A percentile compares a stretch with the other conserved stretches of the same genome.
These are phyloP conservation scores for Phytophthora multivora DNA, from an alignment of 352 stramenopile species.

Conservation along the genomic window DNA sequence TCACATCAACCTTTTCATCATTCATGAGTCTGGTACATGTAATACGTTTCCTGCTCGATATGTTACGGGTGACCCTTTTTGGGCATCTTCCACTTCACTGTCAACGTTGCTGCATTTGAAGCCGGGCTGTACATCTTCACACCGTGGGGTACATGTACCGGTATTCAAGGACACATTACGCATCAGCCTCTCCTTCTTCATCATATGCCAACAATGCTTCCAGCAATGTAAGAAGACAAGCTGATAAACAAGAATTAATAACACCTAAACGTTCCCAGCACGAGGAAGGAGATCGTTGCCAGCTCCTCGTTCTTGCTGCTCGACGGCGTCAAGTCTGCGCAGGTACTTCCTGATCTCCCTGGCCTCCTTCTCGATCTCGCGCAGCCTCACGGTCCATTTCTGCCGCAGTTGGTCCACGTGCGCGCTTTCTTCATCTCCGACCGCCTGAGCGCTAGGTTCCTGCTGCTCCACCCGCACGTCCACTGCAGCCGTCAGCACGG, in stretches of 20 bases:
- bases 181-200: too few species aligned
- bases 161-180: too few species aligned
- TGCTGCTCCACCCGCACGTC: not conserved
- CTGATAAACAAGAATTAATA: not conserved
- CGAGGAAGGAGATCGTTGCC: too few species aligned
- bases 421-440: not conserved
- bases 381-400: constrained; percentile 22
- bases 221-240: constrained; percentile 33
- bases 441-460: not conserved
- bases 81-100: not conserved
- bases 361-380: constrained; percentile 28
- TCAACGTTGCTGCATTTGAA: too few species aligned
- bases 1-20: constrained; percentile 5
- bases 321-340: constrained; percentile 12
- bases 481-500: not conserved
- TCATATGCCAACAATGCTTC: too few species aligned
- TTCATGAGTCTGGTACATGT: too few species aligned
- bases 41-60: too few species aligned
- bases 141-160: too few species aligned
- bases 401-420: constrained; percentile 20
- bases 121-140: too few species aligned
- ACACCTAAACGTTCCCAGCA: constrained; percentile 2
- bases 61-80: too few species aligned
- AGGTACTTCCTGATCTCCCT: constrained; percentile 29
- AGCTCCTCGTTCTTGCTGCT: too few species aligned